These are phyloP conservation scores for Metarhizium robertsii DNA, from an alignment of 2,329 filamentous ascomycete genomes.

Conservation along the genomic window DNA sequence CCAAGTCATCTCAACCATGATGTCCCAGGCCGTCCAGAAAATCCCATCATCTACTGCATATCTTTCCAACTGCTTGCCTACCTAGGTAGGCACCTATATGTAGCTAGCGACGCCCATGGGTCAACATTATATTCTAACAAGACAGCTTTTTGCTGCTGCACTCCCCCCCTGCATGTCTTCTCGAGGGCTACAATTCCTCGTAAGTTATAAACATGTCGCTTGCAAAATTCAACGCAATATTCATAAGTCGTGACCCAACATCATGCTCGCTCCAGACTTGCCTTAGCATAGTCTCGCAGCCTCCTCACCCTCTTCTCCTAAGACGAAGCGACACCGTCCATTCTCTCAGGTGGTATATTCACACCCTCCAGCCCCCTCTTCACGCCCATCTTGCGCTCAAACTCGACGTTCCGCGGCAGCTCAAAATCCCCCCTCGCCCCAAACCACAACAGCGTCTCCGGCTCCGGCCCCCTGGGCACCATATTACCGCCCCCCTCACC, in stretches of 20 bases:
- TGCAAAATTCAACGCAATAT: background rate
- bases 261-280: background rate
- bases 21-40: background rate
- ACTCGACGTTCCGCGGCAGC: conserved; percentile 35
- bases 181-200: too few species aligned
- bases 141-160: too few species aligned
- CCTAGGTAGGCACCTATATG: too few species aligned
- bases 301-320: conserved; percentile 39
- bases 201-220: background rate
- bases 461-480: conserved; percentile 27
- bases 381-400: conserved; percentile 23
- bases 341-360: conserved; percentile 19
- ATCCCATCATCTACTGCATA: background rate
- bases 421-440: conserved; percentile 33
- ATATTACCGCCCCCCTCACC: conserved; percentile 12
- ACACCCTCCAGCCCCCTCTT: conserved; percentile 26
- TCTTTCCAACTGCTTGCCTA: too few species aligned
- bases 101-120: too few species aligned
- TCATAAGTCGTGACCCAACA: background rate
- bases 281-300: too few species aligned
- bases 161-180: too few species aligned
- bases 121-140: too few species aligned
- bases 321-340: conserved; percentile 9
- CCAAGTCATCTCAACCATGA: background rate
- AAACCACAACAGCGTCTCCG: conserved; percentile 39